A percentile compares a stretch with the other conserved stretches of the same genome.
Conservation (phyloP, 116 monocot species). For the Iris pallida region DNA sequence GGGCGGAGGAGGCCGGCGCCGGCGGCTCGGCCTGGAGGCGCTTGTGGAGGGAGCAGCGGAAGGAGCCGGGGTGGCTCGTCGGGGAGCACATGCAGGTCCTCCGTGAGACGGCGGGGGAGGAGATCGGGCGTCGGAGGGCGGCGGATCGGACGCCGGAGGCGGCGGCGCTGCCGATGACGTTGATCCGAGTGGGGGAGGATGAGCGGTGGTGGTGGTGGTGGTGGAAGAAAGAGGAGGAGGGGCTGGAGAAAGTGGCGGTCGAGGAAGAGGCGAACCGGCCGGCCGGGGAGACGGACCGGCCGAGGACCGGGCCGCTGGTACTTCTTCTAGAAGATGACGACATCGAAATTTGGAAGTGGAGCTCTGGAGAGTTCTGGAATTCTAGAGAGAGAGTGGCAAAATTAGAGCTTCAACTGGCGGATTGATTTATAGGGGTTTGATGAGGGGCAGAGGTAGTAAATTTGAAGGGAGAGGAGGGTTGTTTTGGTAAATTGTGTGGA, state of each 20-base stretch:
- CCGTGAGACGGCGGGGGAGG: neutral
- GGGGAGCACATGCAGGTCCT: slow-evolving; percentile 32
- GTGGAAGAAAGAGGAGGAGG: neutral
- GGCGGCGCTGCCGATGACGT: slow-evolving; percentile 10
- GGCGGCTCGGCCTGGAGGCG: neutral
- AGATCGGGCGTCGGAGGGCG: slow-evolving; percentile 6
- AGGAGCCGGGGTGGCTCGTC: slow-evolving; percentile 31
- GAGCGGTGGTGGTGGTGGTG: slow-evolving; percentile 4
- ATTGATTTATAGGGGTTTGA: too few relatives aligned
- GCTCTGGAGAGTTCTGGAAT: too few relatives aligned
- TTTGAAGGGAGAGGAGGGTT: too few relatives aligned
- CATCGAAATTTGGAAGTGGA: too few relatives aligned
- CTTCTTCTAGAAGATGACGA: slow-evolving; percentile 4
- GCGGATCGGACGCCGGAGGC: slow-evolving; percentile 8
- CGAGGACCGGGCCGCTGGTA: slow-evolving; percentile 2
- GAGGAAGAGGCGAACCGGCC: slow-evolving; percentile 6
- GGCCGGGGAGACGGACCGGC: neutral
- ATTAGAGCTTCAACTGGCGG: too few relatives aligned
- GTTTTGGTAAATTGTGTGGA: too few relatives aligned
- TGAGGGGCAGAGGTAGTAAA: too few relatives aligned
- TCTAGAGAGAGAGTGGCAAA: too few relatives aligned
- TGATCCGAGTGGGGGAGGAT: slow-evolving; percentile 2
- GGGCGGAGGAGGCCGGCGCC: slow-evolving; percentile 10
- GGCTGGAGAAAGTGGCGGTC: neutral
- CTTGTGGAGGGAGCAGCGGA: slow-evolving; percentile 34